Base-by-base conservation (phyloP, 257 asterid genomes). In the Nicotiana tabacum region DNA sequence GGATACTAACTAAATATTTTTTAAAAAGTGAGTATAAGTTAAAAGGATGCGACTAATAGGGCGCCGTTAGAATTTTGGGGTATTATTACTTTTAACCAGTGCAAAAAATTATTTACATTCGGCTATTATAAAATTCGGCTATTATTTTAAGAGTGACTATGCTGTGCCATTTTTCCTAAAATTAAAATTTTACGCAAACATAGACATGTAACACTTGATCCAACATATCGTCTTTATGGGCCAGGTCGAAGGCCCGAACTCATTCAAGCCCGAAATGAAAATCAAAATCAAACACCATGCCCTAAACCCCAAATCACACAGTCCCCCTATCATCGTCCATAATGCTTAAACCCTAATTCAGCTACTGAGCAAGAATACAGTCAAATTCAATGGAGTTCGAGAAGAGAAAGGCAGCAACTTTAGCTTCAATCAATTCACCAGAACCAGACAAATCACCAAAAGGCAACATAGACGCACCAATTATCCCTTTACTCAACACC, bases 381-480 rank as follows among this genome's bases (percentile, higher is more conserved):
- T 30, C 66, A 16, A 24, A 2, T 57, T 43, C 30, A 46, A 94
- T 92, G 97, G 96, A 89, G 91, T 96, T 94, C 85, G 93, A 83
- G 83, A 90, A 89, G 89, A 87, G 98, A 87, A 96, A 96, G 85
- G 82, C 86, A 62, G 90, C 89, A 48, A 88, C 97, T 81, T 84
- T 96, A 15, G 91, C 93, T 69, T 86, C 94, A 80, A 93, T 94
- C 80, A 86, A 83, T 67, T 92, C 98, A 51, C 88, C 93, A 67
- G 95, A 89, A 69, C 92, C 98, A 8, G 99, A 96, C 81, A 92
- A 93, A 55, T 96, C 99, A 16, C 99, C 99, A 0, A 96, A 96
- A 85, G 99, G 99, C 80, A 87, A 65, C 83, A 62, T 96, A 3
- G 99, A 96, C 89, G 72, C 86, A 8, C 97, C 98, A 33, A 93